phyloP scores from a whole-genome alignment of 805 yeast species.

The Nakazawaea anatomiae region DNA sequence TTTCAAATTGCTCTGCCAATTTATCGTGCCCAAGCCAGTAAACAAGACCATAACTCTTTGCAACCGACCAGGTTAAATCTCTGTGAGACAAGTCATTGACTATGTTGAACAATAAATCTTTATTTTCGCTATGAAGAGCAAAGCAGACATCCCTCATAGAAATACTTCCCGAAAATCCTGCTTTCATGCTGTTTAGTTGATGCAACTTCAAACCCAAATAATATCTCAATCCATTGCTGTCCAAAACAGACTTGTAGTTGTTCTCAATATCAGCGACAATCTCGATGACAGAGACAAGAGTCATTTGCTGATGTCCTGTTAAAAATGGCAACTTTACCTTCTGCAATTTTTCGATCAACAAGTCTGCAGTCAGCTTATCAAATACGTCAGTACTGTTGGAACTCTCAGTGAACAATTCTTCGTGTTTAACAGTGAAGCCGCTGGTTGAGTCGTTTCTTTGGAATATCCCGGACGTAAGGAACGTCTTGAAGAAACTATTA shows the following conservation, averaged over 20 bases:
- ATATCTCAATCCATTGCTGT: slow-evolving; percentile 65
- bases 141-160: slow-evolving; percentile 79
- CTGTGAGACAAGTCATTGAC: slow-evolving; percentile 36
- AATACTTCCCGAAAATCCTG: slow-evolving; percentile 27
- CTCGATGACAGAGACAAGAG: slow-evolving; percentile 63
- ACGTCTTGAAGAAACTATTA: background rate
- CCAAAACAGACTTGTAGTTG: slow-evolving; percentile 37
- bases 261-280: slow-evolving; percentile 53
- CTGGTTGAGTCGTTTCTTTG: background rate
- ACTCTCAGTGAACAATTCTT: background rate
- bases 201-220: slow-evolving; percentile 66
- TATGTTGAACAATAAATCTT: slow-evolving; percentile 53
- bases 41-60: slow-evolving; percentile 55
- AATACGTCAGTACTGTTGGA: background rate
- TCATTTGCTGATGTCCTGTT: slow-evolving; percentile 88
- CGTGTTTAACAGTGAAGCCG: slow-evolving; percentile 1
- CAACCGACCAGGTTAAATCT: slow-evolving; percentile 54
- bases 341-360: slow-evolving; percentile 54
- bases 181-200: slow-evolving; percentile 34
- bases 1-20: slow-evolving; percentile 52
- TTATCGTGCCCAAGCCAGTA: slow-evolving; percentile 59
- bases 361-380: slow-evolving; percentile 30
- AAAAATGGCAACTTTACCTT: slow-evolving; percentile 68
- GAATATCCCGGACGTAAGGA: background rate
- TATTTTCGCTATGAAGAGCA: slow-evolving; percentile 82